Base-by-base conservation (phyloP, 768 basidiomycete genomes). In the Scleroderma bovista region DNA sequence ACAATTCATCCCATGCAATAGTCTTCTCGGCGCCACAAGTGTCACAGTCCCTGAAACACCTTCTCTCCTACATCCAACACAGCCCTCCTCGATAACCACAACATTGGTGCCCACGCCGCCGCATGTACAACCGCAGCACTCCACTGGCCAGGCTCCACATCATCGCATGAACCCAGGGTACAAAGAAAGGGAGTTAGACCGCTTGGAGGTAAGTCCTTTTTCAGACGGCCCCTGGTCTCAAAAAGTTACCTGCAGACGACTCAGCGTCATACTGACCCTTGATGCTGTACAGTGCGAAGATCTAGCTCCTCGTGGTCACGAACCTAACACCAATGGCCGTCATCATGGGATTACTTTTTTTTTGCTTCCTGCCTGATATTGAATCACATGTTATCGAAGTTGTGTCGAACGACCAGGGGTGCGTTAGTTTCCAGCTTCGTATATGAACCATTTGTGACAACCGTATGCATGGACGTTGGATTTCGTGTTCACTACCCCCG, bases 1-100 rank as follows among this genome's bases (percentile, higher is more conserved):
- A 23, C 32, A 9, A 24, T 44, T 19, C 22, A 33, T 9, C 22
- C 22, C n/a, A n/a, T n/a, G n/a, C 11, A 51, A 1, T 11, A 67
- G 65, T 44, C 61, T 67, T 10, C 67, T 67, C 39, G 65, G 69
- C 19, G 65, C 65, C 7, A 67, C 69, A 15, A 69, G 60, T 50
- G 63, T 67, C 40, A 41, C 65, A 7, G 52, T 69, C 2, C 65
- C 67, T 17, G 67, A 54, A 20, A 67, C 62, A 1, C 65, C 65
- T 9, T 69, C 67, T 0, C 48, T 67, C 51, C 49, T 67, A 37
- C 65, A 64, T 39, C 65, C 65, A 40, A 57, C 60, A 7, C 62
- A 43, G 3, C 66, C 66, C 2, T 66, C 65, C 6, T 57, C 64
- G 12, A 54, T 60, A 1, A 46, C 49, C 36, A 54, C 57, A 3